phyloP scores from a whole-genome alignment of 371 early-diverging fungal genomes.

The Lichtheimia corymbifera region DNA sequence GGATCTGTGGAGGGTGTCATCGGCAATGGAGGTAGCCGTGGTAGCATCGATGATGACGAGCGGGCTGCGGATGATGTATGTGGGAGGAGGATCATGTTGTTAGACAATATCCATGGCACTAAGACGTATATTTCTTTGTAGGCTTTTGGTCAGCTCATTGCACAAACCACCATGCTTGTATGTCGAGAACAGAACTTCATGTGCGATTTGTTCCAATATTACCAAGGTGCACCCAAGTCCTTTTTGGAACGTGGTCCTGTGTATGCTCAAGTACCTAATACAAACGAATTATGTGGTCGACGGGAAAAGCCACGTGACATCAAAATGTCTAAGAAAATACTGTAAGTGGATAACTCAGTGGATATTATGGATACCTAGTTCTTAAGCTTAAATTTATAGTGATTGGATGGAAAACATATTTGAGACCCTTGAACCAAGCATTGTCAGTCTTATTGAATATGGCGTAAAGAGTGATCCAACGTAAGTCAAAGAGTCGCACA shows the following conservation, averaged over 20 bases:
- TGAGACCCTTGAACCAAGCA: conserved; percentile 72
- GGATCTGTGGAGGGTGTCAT: conserved; percentile 48
- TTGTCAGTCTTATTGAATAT: conserved; percentile 74
- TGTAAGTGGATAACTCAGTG: conserved; percentile 24
- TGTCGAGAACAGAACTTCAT: conserved; percentile 83
- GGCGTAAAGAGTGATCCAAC: conserved; percentile 80
- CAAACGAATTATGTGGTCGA: conserved; percentile 42
- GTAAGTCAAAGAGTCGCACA: conserved; percentile 27
- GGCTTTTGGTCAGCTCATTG: conserved; percentile 55
- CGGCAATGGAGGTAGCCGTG: conserved; percentile 23
- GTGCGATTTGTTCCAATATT: conserved; percentile 74
- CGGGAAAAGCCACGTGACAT: conserved; percentile 66
- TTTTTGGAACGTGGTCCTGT: conserved; percentile 49
- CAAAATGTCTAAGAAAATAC: conserved; percentile 60
- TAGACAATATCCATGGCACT: too few species aligned
- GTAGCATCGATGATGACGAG: conserved; percentile 49
- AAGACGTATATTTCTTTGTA: conserved; percentile 4
- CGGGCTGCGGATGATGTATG: conserved; percentile 42
- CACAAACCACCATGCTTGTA: conserved; percentile 45
- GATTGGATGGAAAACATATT: conserved; percentile 85
- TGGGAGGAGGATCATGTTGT: too few species aligned
- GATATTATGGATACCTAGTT: neutral
- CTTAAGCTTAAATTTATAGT: conserved; percentile 22
- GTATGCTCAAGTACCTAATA: conserved; percentile 42
- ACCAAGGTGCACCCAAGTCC: conserved; percentile 37